Percentiles rank a stretch among this genome's conserved stretches.
phyloP scores from a whole-genome alignment of 176 grass and related monocot species.

The Pontederia paniculata region DNA sequence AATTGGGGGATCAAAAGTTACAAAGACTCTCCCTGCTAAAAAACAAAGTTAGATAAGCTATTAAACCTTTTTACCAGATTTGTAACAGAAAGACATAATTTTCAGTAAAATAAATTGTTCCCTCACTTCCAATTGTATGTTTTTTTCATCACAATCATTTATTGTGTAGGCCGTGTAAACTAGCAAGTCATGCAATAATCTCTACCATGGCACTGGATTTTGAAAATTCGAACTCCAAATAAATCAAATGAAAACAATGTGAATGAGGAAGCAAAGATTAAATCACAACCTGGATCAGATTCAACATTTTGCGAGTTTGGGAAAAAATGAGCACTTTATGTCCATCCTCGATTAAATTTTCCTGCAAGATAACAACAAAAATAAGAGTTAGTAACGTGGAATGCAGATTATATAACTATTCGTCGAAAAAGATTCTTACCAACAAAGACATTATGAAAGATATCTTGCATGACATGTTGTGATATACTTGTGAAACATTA shows the following conservation, averaged over 20 bases:
- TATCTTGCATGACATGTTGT: slow-evolving; percentile 84
- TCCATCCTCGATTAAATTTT: slow-evolving; percentile 59
- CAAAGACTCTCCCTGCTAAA: no score
- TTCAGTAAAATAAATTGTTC: no score
- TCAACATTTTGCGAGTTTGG: slow-evolving; percentile 75
- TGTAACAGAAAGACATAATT: no score
- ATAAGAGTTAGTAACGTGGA: background rate
- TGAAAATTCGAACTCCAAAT: background rate
- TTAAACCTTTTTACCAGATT: no score
- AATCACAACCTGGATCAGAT: slow-evolving; percentile 57
- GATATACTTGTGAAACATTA: slow-evolving; percentile 37
- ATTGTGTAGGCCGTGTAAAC: no score
- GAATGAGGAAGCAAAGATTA: background rate
- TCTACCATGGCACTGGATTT: no score
- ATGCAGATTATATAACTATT: background rate
- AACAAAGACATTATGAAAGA: slow-evolving; percentile 73
- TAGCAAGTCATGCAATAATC: no score
- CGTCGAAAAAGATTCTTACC: slow-evolving; percentile 30
- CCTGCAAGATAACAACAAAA: slow-evolving; percentile 33
- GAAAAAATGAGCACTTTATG: slow-evolving; percentile 82
- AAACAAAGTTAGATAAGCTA: no score
- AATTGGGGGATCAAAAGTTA: no score
- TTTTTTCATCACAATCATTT: no score
- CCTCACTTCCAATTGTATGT: no score
- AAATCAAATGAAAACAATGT: background rate